Base-by-base conservation (phyloP, 306 rosid genomes). In the Ceratonia siliqua region DNA sequence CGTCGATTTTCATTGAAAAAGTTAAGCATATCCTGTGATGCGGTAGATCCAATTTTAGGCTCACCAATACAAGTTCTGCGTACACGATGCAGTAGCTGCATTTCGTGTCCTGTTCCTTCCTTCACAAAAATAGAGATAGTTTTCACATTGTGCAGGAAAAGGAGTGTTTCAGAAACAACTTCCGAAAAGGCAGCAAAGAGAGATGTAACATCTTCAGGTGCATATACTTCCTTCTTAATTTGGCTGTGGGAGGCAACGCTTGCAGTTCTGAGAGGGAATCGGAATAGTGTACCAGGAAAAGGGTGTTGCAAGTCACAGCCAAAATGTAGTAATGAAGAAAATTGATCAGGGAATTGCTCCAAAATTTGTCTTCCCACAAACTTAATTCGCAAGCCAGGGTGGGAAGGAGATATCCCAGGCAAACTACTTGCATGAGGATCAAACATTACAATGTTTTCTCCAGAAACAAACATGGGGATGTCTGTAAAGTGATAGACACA, bases 381-480 rank as follows among this genome's bases (percentile, higher is more conserved):
- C 85, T 87, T 94, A 68, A 94, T 94, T 73, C 97, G 85, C 65
- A 94, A 82, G 52, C 98, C 98, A 68, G 98, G 98, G 75, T 94
- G 98, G 20, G 98, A 91, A 33, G 98, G 98, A 83, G 98, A 94
- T 81, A 94, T 94, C 79, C 98, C 98, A 58, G 98, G 98, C 81
- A 94, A 86, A 89, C 83, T 85, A 74, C 83, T 70, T 49, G 98
- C 97, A 80, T 94, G 98, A 72, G 98, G 98, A 80, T 94, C 98
- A 85, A 94, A 94, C 91, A 94, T 87, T 65, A 94, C 97, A 71
- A 94, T 79, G 72, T 94, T 91, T 78, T 94, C 98, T 14, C 98
- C 98, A 76, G 98, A 94, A 76, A 94, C 98, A 84, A 94, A 94
- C 48, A 82, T 88, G 69, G 98, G 98, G 59, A 94, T 81, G 78